Evolutionary conservation across 2,329 filamentous ascomycete genomes (phyloP), one percentile per base, ranked within the genome.

Genomic region (Furcasterigmium sp.): DNA sequence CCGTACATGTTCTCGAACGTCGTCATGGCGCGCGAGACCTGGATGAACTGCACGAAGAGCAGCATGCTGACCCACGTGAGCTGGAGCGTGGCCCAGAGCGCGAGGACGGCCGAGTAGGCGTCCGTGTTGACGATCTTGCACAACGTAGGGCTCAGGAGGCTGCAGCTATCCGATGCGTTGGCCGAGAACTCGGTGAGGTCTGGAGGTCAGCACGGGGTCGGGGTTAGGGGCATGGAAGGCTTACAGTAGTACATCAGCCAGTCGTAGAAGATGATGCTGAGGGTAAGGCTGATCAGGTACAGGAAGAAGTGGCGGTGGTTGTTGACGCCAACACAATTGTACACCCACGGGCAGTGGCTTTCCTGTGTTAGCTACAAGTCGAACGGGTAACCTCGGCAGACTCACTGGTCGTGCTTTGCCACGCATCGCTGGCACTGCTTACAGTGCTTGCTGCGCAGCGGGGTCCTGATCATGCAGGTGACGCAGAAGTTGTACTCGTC

Each of bases 11-110:
- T 95, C 65, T 98, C 93, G 65, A 87, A 97, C 0, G 93, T 98
- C 1, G 93, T 98, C 72, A 95, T 85, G 45, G 91, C 94, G 48
- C 90, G 83, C 0, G 90, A 86, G 41, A 98, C 84, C 60, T 98
- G 93, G 40, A 96, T 76, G 41, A 96, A 82, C 61, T 98, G 94
- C 5, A 97, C 94, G 51, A 90, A 85, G 46, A 96, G 76, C 26
- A 98, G 82, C 91, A 98, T 97, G n/a, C 85, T 84, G 3, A 97
- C 88, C 93, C 93, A 98, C 17, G 88, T 85, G 25, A 96, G 76
- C 63, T 98, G 94, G 35, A 96, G 70, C 3, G 78, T 76, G 7
- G 78, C 78, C 93, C 93, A 98, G 21, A 87, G 67, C 11, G 79
- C 78, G 17, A 95, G 73, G 10, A 95, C 71, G 20, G 95, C 76